A percentile compares a stretch with the other conserved stretches of the same genome.
These are phyloP conservation scores for Acidomyces sp. DNA, from an alignment of 495 filamentous ascomycete genomes.

Conservation along the genomic window DNA sequence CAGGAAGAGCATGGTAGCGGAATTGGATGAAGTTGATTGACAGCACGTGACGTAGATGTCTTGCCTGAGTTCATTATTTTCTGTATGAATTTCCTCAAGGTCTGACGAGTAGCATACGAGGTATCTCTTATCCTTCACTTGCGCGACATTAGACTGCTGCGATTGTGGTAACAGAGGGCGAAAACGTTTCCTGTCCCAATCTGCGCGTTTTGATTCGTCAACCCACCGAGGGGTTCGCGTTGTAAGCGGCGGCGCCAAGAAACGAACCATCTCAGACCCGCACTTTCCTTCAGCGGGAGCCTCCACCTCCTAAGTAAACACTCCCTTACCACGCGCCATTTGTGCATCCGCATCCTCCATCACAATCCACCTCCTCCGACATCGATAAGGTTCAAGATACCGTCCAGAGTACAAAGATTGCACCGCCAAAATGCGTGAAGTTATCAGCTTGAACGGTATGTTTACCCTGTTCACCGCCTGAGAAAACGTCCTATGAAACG, in stretches of 20 bases:
- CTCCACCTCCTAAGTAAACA: neutral
- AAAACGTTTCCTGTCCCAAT: neutral
- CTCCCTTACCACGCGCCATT: neutral
- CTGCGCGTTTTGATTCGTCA: neutral
- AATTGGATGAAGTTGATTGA: conserved; percentile 3
- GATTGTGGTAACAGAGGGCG: no score
- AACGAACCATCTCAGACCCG: neutral
- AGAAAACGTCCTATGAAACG: neutral
- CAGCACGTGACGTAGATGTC: no score
- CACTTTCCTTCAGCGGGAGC: neutral
- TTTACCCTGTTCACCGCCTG: conserved; percentile 30
- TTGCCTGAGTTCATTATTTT: no score
- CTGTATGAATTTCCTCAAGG: no score
- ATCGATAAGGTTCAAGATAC: conserved; percentile 6
- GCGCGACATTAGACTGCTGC: no score
- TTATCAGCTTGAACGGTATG: conserved; percentile 98
- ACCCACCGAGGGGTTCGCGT: neutral
- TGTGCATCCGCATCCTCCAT: neutral
- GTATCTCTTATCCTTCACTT: no score
- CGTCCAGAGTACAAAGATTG: conserved; percentile 1
- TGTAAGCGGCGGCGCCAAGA: neutral
- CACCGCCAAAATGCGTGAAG: conserved; percentile 70
- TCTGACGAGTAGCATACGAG: no score
- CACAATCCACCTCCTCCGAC: neutral
- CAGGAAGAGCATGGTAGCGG: conserved; percentile 7